These are phyloP conservation scores for Phellopilus nigrolimitatus DNA, from an alignment of 1,284 basidiomycete genomes.

Conservation along the genomic window DNA sequence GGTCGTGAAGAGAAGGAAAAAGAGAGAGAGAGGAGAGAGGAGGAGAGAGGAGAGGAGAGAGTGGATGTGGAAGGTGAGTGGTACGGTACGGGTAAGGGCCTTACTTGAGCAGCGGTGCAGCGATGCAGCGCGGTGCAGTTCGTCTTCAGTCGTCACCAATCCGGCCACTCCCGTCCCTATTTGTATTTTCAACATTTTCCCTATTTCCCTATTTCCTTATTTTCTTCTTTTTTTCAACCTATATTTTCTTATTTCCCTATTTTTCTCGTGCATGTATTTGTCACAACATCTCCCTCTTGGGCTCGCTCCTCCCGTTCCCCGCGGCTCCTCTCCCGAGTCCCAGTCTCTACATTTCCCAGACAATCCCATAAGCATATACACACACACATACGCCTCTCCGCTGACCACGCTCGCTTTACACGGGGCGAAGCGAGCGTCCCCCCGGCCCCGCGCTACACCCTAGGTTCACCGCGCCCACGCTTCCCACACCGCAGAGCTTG, in stretches of 20 bases:
- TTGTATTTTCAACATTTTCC: background rate
- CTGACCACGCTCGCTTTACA: no score
- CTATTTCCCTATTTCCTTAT: background rate
- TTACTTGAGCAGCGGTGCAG: no score
- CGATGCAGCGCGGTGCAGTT: conserved; percentile 14
- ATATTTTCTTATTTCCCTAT: background rate
- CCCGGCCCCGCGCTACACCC: background rate
- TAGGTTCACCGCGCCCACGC: conserved; percentile 5
- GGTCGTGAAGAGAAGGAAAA: conserved; percentile 45
- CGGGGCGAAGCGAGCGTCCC: no score
- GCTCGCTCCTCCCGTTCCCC: background rate
- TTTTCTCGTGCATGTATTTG: background rate
- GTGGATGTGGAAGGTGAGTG: conserved; percentile 21
- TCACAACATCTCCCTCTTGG: background rate
- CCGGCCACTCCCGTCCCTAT: no score
- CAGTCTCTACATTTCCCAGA: background rate
- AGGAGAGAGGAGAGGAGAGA: conserved; percentile 3
- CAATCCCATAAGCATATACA: background rate
- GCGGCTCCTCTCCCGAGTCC: no score
- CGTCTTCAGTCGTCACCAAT: no score
- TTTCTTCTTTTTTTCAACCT: background rate
- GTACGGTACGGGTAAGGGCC: no score
- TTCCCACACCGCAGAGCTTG: conserved; percentile 7
- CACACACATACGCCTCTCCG: background rate
- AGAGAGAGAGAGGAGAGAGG: conserved; percentile 4